Base-by-base conservation (phyloP, 768 basidiomycete genomes). In the Mycena olivaceomarginata region DNA sequence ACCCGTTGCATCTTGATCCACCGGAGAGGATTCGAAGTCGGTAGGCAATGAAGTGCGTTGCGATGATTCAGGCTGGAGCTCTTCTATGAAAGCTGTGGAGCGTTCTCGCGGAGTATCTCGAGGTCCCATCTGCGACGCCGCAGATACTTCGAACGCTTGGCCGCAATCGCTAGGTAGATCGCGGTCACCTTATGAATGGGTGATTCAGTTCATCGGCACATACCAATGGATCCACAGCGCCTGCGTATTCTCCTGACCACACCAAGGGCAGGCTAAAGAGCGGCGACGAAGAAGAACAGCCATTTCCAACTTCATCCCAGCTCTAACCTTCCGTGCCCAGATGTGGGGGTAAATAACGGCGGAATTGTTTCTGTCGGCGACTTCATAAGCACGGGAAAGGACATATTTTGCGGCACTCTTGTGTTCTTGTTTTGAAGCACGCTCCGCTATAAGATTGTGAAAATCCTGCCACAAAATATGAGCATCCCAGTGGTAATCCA, bases 191-290 rank as follows among this genome's bases (percentile, higher is more conserved):
- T 31, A 31, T 57, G 56, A 57, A 1, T 1, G 22, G 56, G 56
- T 22, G 25, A 25, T 57, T 31, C 6, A 57, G 25, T 57, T 57
- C 25, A 25, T 57, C 8, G n/a, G 25, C 22, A 57, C 56, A 57
- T 25, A 57, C 56, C 56, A 57, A 25, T 57, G 56, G 56, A 57
- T 57, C 56, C 56, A 57, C 56, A 25, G 56, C 25, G 56, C 56
- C 25, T 57, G 22, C 8, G 10, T 57, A 57, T 57, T 22, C 43
- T 45, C 43, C 43, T 45, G 43, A 45, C 43, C 43, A 45, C 43
- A 45, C 43, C 43, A 45, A 3, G 51, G 51, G 51, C 51, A 53
- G 51, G 51, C 8, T 8, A 53, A 5, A 53, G n/a, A 53, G 51
- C 7, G 51, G 51, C 15, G 16, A 53, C 18, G 16, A 22, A 53